Base-by-base conservation (phyloP, 2,329 filamentous ascomycete species). In the Verticillium dahliae region DNA sequence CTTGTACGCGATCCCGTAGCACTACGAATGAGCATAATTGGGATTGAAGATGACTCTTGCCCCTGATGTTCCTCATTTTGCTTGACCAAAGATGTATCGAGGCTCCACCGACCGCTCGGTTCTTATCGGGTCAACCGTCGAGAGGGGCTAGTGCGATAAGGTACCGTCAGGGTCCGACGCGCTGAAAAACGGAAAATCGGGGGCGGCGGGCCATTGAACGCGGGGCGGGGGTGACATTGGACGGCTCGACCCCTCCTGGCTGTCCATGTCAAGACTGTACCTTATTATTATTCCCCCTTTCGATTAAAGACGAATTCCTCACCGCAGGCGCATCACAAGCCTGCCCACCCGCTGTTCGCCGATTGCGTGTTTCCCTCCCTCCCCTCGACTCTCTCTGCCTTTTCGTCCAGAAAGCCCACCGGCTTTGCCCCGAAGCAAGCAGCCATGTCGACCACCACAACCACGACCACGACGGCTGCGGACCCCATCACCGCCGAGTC, bases 401-500 rank as follows among this genome's bases (percentile, higher is more conserved):
- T 22, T 11, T 31, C 27, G 27, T 31, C 27, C 5, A 31, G 27
- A 31, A 31, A 4, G 27, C 27, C 27, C 5, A 31, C 27, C 27
- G 27, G 27, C 27, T 31, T 4, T 31, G 27, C 27, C 27, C 27
- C 27, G 15, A 27, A 52, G 45, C 45, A 11, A n/a, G 18, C 39
- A 33, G 61, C 45, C 33, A 74, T 74, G 72, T 69, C 75, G 31
- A 71, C 72, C 45, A 71, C 73, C 22, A 71, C 76, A 13, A 70
- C 73, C 31, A 71, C 76, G 13, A 81, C 82, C 38, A 82, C 81
- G 33, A 81, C 76, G 45, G 79, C 78, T 41, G 73, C 81, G 50
- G 81, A 86, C 71, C 81, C 85, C 61, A 92, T 96, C 72, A 96
- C 91, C 59, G 92, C 92, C 18, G 87, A 95, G 69, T 91, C 90